These are phyloP conservation scores for Adansonia grandidieri DNA, from an alignment of 441 rosid species.

Conservation along the genomic window DNA sequence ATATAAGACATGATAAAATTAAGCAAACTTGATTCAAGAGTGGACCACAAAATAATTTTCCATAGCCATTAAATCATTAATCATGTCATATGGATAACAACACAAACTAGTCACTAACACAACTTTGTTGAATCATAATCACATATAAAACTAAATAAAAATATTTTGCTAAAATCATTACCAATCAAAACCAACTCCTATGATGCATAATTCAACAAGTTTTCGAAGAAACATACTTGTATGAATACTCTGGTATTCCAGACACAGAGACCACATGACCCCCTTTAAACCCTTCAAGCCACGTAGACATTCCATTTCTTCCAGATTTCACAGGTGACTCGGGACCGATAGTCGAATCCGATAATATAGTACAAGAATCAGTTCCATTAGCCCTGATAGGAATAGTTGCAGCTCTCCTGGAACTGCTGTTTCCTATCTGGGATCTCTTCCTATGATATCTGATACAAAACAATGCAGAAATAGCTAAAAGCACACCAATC, in stretches of 20 bases:
- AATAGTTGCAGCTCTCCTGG: slow-evolving; percentile 70
- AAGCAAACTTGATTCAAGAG: slow-evolving; percentile 9
- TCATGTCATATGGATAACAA: not conserved
- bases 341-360: slow-evolving; percentile 81
- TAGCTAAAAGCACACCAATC: slow-evolving; percentile 85
- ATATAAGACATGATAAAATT: not conserved
- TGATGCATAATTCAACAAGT: not conserved
- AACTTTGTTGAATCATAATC: not conserved
- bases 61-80: slow-evolving; percentile 16
- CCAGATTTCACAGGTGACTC: slow-evolving; percentile 85
- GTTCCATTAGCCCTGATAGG: slow-evolving; percentile 85
- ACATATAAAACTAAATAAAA: slow-evolving; percentile 8
- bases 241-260: slow-evolving; percentile 92
- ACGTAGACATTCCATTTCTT: slow-evolving; percentile 58
- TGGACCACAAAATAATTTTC: not conserved
- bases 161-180: not conserved
- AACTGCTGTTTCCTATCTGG: slow-evolving; percentile 85
- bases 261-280: slow-evolving; percentile 65
- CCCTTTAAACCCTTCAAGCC: slow-evolving; percentile 80
- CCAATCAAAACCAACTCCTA: slow-evolving; percentile 24
- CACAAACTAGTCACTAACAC: not conserved
- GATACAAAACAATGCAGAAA: slow-evolving; percentile 60
- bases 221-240: slow-evolving; percentile 58
- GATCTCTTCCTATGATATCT: slow-evolving; percentile 79
- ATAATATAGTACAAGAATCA: slow-evolving; percentile 69